Evolutionary conservation across 495 filamentous ascomycete genomes (phyloP), one percentile per base, ranked within the genome.

Genomic region (Daldinia loculata): DNA sequence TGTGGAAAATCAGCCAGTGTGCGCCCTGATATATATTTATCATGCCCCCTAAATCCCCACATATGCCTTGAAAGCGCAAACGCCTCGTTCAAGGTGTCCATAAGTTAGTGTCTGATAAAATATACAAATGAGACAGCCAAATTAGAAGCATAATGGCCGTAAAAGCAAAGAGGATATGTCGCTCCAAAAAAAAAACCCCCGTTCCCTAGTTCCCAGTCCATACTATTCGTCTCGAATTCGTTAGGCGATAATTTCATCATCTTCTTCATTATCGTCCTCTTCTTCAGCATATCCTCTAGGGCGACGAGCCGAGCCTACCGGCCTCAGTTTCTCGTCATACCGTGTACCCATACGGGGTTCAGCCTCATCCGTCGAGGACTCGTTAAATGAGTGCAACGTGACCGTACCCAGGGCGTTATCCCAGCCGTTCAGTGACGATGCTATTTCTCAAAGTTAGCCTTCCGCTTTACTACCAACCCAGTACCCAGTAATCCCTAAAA

Each of bases 371-470:
- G 80, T 72, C 0, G 83, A 81, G 14, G 84, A 79, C 36, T 91
- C 89, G 56, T 93, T 93, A 87, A 88, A 96, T 14, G 86, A 85
- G 77, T 96, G 93, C 53, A 93, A 68, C 0, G 90, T 91, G 61
- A 91, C 92, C 1, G 92, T 94, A 5, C 93, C 93, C 1, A 83
- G 82, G 9, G 88, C 84, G 74, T 88, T 83, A 38, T 86, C 89
- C 80, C 86, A 90, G 32, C 92, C 91, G 67, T 93, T 93, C 90
- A 92, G 92, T 2, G 90, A 87, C 15, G 92, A 94, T 61, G 93
- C 93, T 93, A 65, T 56, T 50, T 41, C 27, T 3, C 2, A 4
- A 15, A 53, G 41, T 72, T 53, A 72, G 70, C 29, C 0, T 19
- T 7, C 11, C 9, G 3, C 19, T 24, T 48, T 22, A 11, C 43